A percentile compares a stretch with the other conserved stretches of the same genome.
These are phyloP conservation scores for Elsinoe arachidis DNA, from an alignment of 2,329 filamentous ascomycete genomes.

Conservation along the genomic window DNA sequence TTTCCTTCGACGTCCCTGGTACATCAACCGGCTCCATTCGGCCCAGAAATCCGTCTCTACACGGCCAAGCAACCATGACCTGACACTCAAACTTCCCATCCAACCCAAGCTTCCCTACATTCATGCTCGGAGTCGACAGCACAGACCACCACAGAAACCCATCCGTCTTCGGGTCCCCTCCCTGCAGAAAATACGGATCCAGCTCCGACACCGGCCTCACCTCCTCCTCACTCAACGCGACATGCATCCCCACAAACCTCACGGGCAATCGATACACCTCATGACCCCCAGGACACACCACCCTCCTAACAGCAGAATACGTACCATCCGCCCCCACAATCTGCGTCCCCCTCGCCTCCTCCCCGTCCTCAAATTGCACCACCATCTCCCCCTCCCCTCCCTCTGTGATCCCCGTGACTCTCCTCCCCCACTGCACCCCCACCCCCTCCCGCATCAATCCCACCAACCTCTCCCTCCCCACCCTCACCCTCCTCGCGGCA, in stretches of 20 bases:
- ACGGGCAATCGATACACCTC: conserved; percentile 37
- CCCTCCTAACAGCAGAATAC: conserved; percentile 19
- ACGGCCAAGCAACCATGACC: conserved; percentile 44
- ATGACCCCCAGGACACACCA: neutral
- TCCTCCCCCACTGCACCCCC: neutral
- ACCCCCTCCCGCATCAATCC: neutral
- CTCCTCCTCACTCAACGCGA: conserved; percentile 34
- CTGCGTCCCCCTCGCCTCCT: conserved; percentile 15
- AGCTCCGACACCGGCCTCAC: conserved; percentile 37
- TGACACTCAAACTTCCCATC: conserved; percentile 11
- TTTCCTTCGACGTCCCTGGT: conserved; percentile 29
- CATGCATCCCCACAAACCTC: conserved; percentile 35
- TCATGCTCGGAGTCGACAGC: conserved; percentile 41
- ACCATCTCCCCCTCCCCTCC: too few relatives aligned
- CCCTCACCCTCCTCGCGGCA: neutral
- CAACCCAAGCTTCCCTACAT: neutral
- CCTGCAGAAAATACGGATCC: conserved; percentile 49
- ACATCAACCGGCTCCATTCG: conserved; percentile 27
- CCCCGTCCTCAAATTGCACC: too few relatives aligned
- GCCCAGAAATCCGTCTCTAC: conserved; percentile 20
- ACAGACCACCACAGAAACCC: conserved; percentile 47
- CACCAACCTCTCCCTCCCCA: neutral
- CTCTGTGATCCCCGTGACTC: neutral
- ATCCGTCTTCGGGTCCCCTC: conserved; percentile 43
- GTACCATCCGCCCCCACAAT: conserved; percentile 22